Base-by-base conservation (phyloP, 106 monocot species). In the Triglochin maritima region DNA sequence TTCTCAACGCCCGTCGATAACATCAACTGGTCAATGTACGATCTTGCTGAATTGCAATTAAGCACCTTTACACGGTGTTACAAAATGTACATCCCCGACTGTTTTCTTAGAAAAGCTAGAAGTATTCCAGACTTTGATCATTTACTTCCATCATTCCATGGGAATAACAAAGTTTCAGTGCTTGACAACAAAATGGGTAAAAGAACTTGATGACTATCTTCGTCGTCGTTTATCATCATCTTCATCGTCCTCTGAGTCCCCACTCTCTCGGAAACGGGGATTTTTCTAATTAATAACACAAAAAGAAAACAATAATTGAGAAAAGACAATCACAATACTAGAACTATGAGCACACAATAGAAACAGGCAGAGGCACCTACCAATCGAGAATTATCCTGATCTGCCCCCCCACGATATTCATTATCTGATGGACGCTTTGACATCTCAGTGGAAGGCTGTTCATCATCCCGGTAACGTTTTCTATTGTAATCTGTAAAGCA, bases 201-300 rank as follows among this genome's bases (percentile, higher is more conserved):
- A 45, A 11, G 46, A 46, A 12, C 4, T 62, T 14, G 42, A 53
- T 7, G 56, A 48, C 17, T 74, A 76, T 41, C 80, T 84, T 3
- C 89, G 78, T 14, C 78, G 79, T 71, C 80, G 82, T 44, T 78
- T 75, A 59, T 81, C 85, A 76, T 93, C 94, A 29, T 87, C 94
- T 15, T 94, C 89, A 10, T 94, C 93, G 0, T 86, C 86, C 59
- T 94, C 94, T 9, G 94, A 89, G 57, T 89, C 94, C 11, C 84
- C 86, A 16, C 77, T 84, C 71, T 89, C 94, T 69, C 89, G 74
- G 70, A 94, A 94, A 3, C 89, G 85, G 43, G 94, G 86, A 68
- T 94, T 89, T 79, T 60, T 89, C 75, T 82, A 81, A 82, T 89
- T 64, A 56, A 77, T 65, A 46, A 67, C 53, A 71, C 17, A 46